Evolutionary conservation across 345 rosid genomes (phyloP), one percentile per base, ranked within the genome.

Genomic region (Garcia nutans): DNA sequence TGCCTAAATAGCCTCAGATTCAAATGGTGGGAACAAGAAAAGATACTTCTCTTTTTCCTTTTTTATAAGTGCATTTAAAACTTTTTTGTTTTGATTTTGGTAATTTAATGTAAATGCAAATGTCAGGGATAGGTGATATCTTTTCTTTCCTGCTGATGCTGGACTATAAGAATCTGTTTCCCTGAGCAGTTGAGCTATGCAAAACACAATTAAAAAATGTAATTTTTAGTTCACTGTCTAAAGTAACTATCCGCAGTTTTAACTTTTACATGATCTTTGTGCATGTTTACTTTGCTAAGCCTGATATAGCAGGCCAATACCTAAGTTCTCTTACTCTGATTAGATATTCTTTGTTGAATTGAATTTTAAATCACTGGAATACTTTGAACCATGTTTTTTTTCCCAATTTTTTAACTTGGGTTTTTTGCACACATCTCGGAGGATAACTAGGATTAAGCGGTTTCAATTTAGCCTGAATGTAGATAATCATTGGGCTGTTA

Each of bases 61-160:
- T 70, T 26, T 54, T 52, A 1, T 22, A 22, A 12, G 55, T 17
- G 24, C 9, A 45, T 22, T 13, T 73, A 1, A 16, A 76, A 13
- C 23, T 4, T 57, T 3, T 58, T 26, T 44, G 26, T 6, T 42
- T 9, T 54, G 71, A 26, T 17, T n/a, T 12, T 65, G n/a, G 9
- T 20, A 63, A 24, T 49, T 65, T 22, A 31, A 47, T 23, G 3
- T 73, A 13, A 13, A 23, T 42, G 52, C 22, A 54, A 31, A 42
- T 66, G 37, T 72, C 76, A 63, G 52, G 41, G 59, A 55, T 37
- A 57, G 37, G 6, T 10, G 19, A 8, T 22, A 49, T 64, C 57
- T 47, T 52, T 42, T 49, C 45, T 75, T 75, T 45, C 33, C 61
- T 57, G 76, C 60, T 57, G 73, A 45, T 58, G 31, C 70, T 31